Evolutionary conservation across 257 asterid genomes (phyloP).

Genomic region (Galeopsis tetrahit): DNA sequence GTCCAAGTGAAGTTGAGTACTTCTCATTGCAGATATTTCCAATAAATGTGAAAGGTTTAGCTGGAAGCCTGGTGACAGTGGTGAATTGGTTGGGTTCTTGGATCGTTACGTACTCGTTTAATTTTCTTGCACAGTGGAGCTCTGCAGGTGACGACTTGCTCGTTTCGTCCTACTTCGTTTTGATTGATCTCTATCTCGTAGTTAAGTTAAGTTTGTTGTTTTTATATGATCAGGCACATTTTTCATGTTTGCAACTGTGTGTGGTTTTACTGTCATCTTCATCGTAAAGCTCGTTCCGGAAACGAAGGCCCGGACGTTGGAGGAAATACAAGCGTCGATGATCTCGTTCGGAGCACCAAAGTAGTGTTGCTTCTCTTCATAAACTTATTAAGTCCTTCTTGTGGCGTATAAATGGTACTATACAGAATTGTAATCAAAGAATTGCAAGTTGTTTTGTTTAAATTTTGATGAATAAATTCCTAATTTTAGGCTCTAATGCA

Average conservation of each 20-base stretch:
- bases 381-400: neutral
- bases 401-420: neutral
- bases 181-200: neutral
- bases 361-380: slow-evolving; percentile 1
- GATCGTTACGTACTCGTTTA: slow-evolving; percentile 78
- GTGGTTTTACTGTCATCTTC: slow-evolving; percentile 68
- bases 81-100: slow-evolving; percentile 85
- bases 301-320: slow-evolving; percentile 79
- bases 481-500: too few relatives aligned
- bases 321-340: slow-evolving; percentile 82
- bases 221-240: slow-evolving; percentile 63
- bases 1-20: neutral
- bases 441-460: neutral
- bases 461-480: too few relatives aligned
- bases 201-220: neutral
- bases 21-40: slow-evolving; percentile 70
- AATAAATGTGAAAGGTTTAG: slow-evolving; percentile 82
- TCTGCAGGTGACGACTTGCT: slow-evolving; percentile 55
- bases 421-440: neutral
- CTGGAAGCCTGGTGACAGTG: slow-evolving; percentile 87
- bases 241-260: slow-evolving; percentile 58
- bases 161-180: neutral
- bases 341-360: slow-evolving; percentile 39
- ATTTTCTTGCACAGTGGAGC: slow-evolving; percentile 76
- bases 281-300: slow-evolving; percentile 72